These are phyloP conservation scores for Ilex paraguariensis DNA, from an alignment of 305 asterid genomes.

Conservation along the genomic window DNA sequence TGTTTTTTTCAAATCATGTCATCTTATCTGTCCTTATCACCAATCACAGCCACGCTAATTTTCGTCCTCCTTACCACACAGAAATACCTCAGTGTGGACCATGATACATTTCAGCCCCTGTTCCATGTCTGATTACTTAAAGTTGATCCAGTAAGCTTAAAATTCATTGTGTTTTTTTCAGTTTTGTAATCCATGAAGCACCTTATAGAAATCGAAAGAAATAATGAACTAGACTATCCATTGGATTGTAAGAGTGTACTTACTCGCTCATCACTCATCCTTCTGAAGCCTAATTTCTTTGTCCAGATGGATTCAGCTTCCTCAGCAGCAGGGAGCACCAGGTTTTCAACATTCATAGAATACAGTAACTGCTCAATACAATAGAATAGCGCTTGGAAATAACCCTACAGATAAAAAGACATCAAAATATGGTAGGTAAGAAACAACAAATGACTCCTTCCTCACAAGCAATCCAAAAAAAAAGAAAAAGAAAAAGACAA, in stretches of 20 bases:
- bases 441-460: neutral
- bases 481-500: too few relatives aligned
- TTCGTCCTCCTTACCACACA: too few relatives aligned
- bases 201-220: neutral
- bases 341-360: slow-evolving; percentile 68
- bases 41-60: too few relatives aligned
- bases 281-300: slow-evolving; percentile 84
- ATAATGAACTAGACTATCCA: neutral
- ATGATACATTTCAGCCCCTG: too few relatives aligned
- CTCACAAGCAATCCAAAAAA: neutral
- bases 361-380: slow-evolving; percentile 74
- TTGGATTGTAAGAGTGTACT: slow-evolving; percentile 22
- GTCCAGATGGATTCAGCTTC: slow-evolving; percentile 99
- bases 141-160: too few relatives aligned
- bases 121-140: too few relatives aligned
- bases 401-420: slow-evolving; percentile 52
- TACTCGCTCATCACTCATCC: slow-evolving; percentile 75
- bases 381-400: slow-evolving; percentile 78
- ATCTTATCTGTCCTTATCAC: too few relatives aligned
- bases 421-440: slow-evolving; percentile 6
- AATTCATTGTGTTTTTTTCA: too few relatives aligned
- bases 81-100: too few relatives aligned
- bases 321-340: slow-evolving; percentile 97
- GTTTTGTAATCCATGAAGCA: neutral
- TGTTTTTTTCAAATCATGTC: too few relatives aligned